Base-by-base conservation (phyloP, 164 flowering plant species). In the Malania oleifera region DNA sequence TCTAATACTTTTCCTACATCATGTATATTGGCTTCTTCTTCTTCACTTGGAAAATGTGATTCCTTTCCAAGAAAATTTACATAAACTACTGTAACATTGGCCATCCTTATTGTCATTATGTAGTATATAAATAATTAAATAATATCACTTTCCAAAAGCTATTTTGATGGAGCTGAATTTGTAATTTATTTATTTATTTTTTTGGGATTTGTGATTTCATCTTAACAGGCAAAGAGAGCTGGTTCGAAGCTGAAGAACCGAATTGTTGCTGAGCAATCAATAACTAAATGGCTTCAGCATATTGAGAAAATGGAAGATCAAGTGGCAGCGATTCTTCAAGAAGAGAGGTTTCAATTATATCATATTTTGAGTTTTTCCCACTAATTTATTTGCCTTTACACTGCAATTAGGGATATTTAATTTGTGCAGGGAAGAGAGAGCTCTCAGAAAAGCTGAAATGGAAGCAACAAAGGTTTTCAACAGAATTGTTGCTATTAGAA, bases 381-480 rank as follows among this genome's bases (percentile, higher is more conserved):
- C 23, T 31, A 20, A 46, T 29, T n/a, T 9, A 13, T 47, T 6
- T 12, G 20, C 34, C 4, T 63, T 35, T 18, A 0, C 13, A 3
- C 14, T 29, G 25, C 17, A 13, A 5, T 29, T 26, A 14, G 11
- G 44, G 19, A 18, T 63, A 19, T 19, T 40, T 24, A 31, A 34
- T 51, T 48, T 47, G 8, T 70, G 63, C 79, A 91, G 98, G 79
- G 96, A 86, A 71, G 97, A 93, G 70, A 81, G 73, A 70, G 86
- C 70, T 18, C 68, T 90, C 34, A 82, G 96, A 64, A 90, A 87
- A 81, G 98, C 97, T 66, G 99, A 93, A 75, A 93, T 93, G 96
- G 97, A 93, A 71, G 89, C 77, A 37, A 72, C 81, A 47, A 93
- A 93, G 96, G 98, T 91, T 45, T 37, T 31, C 3, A 5, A 29